Evolutionary conservation across 768 basidiomycete genomes (phyloP), one percentile per base, ranked within the genome.

Genomic region (Lactarius evosmus): DNA sequence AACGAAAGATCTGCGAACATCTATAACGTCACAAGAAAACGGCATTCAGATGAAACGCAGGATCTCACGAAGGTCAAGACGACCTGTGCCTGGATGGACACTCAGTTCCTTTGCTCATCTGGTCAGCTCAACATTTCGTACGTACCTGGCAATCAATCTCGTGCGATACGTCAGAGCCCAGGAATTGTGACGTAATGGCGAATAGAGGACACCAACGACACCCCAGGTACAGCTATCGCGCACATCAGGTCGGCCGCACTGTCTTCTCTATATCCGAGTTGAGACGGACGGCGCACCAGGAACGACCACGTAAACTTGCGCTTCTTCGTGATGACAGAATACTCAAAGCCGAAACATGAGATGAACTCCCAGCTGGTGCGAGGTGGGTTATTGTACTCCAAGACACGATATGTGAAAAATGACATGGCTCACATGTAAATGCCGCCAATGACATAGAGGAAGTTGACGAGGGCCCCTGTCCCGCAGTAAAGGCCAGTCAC

Each of bases 221-320:
- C 25, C 62, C 65, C 41, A 63, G 27, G 32, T 66, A 66, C 19
- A 66, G 50, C 65, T 66, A 4, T 4, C 3, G 25, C 44, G 16
- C 51, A 3, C 12, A 11, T 16, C 32, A 12, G 40, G 29, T 57
- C 27, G n/a, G 56, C 33, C 29, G 34, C 25, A 7, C 30, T 1
- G 33, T 41, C 29, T 32, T 17, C 3, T 19, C 41, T 7, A 16
- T 40, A 11, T 33, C 14, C 19, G 29, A 27, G 30, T 17, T 11
- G 17, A 62, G 34, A 46, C 5, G 5, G 30, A 22, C n/a, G 29
- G 17, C 65, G 7, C 38, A 66, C 61, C 27, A 41, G 58, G 53
- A 66, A 63, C 5, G 62, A 44, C 65, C 65, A 59, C 4, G 56
- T 52, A 25, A 58, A 64, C 55, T 44, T 58, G 34, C 65, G 61